phyloP scores from a whole-genome alignment of 805 yeast species.

The Ogataea kodamae region DNA sequence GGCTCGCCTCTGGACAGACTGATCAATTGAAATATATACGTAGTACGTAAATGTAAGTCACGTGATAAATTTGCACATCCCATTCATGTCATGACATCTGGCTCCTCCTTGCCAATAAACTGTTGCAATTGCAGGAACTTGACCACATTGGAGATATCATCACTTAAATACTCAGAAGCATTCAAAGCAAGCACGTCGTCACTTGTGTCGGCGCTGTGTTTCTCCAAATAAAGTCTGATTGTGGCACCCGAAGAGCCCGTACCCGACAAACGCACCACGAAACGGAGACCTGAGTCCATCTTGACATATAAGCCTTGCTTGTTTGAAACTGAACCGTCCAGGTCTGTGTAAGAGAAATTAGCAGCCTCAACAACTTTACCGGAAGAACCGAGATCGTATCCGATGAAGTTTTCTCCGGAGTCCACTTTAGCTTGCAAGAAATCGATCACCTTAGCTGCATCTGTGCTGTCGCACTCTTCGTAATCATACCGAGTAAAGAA shows the following conservation, averaged over 20 bases:
- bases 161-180: constrained; percentile 66
- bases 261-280: constrained; percentile 89
- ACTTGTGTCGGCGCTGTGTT: constrained; percentile 60
- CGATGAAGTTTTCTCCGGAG: constrained; percentile 39
- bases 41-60: not conserved
- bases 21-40: constrained; percentile 12
- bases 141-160: constrained; percentile 61
- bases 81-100: constrained; percentile 77
- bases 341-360: constrained; percentile 87
- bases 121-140: constrained; percentile 68
- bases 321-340: constrained; percentile 84
- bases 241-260: constrained; percentile 99
- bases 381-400: constrained; percentile 46
- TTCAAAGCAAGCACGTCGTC: constrained; percentile 40
- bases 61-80: too few species aligned
- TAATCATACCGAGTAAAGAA: constrained; percentile 94
- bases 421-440: constrained; percentile 41
- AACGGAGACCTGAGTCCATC: constrained; percentile 75
- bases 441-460: constrained; percentile 66
- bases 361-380: constrained; percentile 69
- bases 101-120: constrained; percentile 75
- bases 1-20: constrained; percentile 95
- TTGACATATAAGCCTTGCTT: constrained; percentile 89
- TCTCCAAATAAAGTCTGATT: constrained; percentile 86
- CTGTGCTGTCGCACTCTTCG: constrained; percentile 75